Conservation (phyloP, 768 basidiomycete species). For the Pleurotus pulmonarius region DNA sequence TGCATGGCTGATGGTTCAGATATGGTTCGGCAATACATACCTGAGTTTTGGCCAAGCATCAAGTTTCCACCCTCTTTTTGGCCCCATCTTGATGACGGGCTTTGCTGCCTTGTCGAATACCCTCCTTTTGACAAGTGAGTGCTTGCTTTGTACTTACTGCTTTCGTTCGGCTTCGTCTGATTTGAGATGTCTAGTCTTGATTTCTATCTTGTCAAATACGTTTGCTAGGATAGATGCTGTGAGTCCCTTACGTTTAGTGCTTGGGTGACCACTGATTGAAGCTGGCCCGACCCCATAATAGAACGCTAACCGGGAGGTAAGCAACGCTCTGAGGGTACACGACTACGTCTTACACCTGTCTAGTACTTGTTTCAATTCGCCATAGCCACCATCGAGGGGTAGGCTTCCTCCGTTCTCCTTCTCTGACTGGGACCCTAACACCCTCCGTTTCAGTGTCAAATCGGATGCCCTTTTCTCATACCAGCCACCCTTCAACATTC, state of each 20-base stretch:
- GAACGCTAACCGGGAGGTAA: conserved; percentile 48
- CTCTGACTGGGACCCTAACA: background rate
- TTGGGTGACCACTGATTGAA: background rate
- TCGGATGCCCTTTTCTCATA: conserved; percentile 90
- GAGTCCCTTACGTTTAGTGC: conserved; percentile 14
- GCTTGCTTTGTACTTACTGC: background rate
- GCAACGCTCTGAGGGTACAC: background rate
- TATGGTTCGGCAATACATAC: conserved; percentile 82
- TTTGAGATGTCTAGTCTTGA: conserved; percentile 49
- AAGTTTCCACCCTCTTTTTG: conserved; percentile 67
- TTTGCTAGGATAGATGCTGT: conserved; percentile 77
- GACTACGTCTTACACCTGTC: conserved; percentile 37
- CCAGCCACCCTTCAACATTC: conserved; percentile 84
- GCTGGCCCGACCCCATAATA: conserved; percentile 9
- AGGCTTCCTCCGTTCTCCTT: conserved; percentile 11
- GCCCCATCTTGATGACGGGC: conserved; percentile 73
- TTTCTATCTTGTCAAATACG: conserved; percentile 89
- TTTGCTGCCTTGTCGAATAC: conserved; percentile 82
- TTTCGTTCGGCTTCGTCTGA: background rate
- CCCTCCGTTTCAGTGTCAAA: conserved; percentile 57
- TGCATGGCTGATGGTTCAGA: conserved; percentile 82
- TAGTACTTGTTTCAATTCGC: conserved; percentile 87
- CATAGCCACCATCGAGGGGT: conserved; percentile 88
- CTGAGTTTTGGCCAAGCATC: conserved; percentile 53
- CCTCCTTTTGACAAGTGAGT: conserved; percentile 73